These are phyloP conservation scores for Amanita pallidorosea DNA, from an alignment of 768 basidiomycete species.

Conservation along the genomic window DNA sequence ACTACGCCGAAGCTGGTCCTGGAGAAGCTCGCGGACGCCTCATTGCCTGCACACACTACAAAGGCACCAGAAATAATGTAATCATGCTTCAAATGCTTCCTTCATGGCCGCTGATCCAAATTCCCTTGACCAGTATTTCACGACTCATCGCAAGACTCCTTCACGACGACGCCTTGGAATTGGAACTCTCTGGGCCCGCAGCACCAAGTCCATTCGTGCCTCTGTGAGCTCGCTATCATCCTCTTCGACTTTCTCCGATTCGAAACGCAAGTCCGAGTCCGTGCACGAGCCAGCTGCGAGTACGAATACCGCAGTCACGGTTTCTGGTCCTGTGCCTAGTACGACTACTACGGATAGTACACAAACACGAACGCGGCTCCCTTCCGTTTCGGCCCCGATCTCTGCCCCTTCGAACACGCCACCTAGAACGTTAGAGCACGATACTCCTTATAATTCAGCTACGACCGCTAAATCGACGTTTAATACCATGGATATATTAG, in stretches of 20 bases:
- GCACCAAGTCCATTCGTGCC: not conserved
- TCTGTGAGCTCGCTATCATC: not conserved
- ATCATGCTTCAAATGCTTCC: conserved; percentile 2
- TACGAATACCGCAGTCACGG: not conserved
- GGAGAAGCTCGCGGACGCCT: conserved; percentile 3
- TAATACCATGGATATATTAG: not conserved
- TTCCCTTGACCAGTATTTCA: conserved; percentile 18
- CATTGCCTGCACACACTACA: not conserved
- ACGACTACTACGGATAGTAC: too few species aligned
- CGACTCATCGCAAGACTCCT: conserved; percentile 16
- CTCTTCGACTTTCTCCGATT: not conserved
- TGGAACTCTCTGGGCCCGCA: not conserved
- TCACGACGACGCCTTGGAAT: conserved; percentile 12
- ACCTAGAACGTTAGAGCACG: not conserved
- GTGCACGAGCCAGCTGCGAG: not conserved
- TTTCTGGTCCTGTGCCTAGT: too few species aligned
- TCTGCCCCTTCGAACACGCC: not conserved
- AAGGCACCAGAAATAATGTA: conserved; percentile 1
- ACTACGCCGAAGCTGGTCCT: not conserved
- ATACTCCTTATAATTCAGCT: not conserved
- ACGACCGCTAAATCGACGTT: not conserved
- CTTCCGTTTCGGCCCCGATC: not conserved
- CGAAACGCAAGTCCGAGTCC: not conserved
- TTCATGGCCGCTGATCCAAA: conserved; percentile 13
- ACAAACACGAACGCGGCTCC: not conserved